Conservation (phyloP, 371 early-diverging fungal genomes). For the Saksenaea vasiformis region DNA sequence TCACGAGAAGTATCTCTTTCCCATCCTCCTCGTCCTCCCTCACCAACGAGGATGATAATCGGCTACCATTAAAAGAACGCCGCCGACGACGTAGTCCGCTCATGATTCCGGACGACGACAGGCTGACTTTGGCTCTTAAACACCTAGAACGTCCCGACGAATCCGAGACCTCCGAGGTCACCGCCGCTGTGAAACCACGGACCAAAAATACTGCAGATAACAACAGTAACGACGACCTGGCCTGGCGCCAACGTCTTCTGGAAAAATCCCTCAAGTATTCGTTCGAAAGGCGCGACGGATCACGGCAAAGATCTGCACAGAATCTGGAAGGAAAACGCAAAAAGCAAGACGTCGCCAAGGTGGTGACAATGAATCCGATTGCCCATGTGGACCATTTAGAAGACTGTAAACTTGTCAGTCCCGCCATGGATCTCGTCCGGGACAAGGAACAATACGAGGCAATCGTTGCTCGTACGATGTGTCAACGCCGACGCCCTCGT, state of each 20-base stretch:
- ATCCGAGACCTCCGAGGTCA: neutral
- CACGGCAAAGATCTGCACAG: neutral
- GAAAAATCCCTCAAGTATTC: neutral
- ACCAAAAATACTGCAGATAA: neutral
- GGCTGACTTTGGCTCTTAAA: neutral
- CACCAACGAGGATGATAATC: neutral
- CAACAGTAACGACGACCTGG: neutral
- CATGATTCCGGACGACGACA: conserved; percentile 15
- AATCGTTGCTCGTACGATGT: conserved; percentile 2
- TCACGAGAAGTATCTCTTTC: neutral
- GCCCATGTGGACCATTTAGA: neutral
- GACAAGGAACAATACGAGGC: conserved; percentile 7
- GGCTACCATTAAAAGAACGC: conserved; percentile 20
- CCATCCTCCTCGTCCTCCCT: neutral
- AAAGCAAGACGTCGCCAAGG: no score
- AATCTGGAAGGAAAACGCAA: no score
- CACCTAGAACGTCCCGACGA: neutral
- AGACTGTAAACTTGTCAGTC: neutral
- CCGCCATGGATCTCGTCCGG: neutral
- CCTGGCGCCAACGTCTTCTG: conserved; percentile 6
- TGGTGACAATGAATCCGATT: no score
- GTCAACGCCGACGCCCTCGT: neutral
- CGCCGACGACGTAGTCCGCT: conserved; percentile 22
- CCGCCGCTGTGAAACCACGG: neutral
- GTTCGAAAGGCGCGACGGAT: neutral